Base-by-base conservation (phyloP, 768 basidiomycete genomes). In the Pulveroboletus sp. region DNA sequence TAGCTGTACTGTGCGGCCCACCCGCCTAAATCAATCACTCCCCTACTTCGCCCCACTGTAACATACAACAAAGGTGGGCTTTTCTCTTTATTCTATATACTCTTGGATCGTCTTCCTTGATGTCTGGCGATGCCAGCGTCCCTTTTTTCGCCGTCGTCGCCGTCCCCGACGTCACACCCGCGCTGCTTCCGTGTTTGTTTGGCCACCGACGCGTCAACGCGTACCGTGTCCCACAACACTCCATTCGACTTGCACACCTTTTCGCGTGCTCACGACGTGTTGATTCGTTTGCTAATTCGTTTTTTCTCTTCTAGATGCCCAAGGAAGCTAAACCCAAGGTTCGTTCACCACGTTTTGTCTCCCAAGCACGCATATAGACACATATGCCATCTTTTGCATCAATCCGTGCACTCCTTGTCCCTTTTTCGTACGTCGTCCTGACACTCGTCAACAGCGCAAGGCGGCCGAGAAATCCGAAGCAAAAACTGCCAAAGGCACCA, bases 251-350 rank as follows among this genome's bases (percentile, higher is more conserved):
- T 64, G 50, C 62, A 67, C 62, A 67, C 47, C 36, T 25, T 51
- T 57, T 69, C 55, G 52, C 65, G 55, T 56, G 58, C 46, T 52
- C 59, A 62, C 53, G 67, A 69, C 72, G 73, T 77, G 70, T 71
- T 56, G 60, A 68, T 69, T 62, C 52, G 56, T 52, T 50, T 59
- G 47, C 69, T 76, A 52, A 75, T 55, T 25, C 58, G 55, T 53
- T 51, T 62, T 61, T 61, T 58, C 46, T 58, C 57, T 45, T 62
- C 57, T 62, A 81, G 84, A 91, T 90, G 89, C 87, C 88, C 58
- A 90, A 89, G 69, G 87, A 82, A 68, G 68, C 81, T 35, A 85
- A 87, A 71, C 74, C 82, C 56, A 87, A 81, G 74, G 86, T 87
- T 50, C 55, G 80, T 67, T 63, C 19, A 12, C 10, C 48, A 21